Evolutionary conservation across 306 rosid species (phyloP), one percentile per base, ranked within the genome.

Genomic region (Oemleria cerasiformis): DNA sequence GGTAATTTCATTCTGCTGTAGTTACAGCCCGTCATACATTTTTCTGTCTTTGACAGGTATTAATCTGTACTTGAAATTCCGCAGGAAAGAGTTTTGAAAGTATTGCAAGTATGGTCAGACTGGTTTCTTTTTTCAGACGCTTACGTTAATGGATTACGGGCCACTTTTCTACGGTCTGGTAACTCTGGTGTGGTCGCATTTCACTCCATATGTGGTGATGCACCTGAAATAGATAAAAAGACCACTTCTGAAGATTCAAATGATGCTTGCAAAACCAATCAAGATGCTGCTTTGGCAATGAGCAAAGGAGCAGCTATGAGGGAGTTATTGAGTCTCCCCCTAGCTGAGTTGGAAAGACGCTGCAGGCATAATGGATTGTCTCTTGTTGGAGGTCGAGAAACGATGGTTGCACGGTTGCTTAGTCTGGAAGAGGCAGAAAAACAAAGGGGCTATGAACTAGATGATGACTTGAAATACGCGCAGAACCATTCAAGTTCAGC

Each of bases 121-220:
- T 95, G 99, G 99, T 95, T 95, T 88, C 93, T 95, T 59, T 95
- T 95, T 73, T 95, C 99, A 63, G 99, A 95, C 73, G 96, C 96
- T 48, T 95, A 91, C 77, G 96, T 95, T 57, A 95, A 89, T 86
- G 99, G 99, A 64, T 86, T 95, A 71, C 81, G 96, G 75, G 99
- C 99, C 64, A 95, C 99, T 64, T 92, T 95, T 72, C 82, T 95
- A 69, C 91, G 97, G 73, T 79, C 89, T 73, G 92, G 97, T 68
- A 91, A 83, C 85, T 92, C 97, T 76, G 97, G 97, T 67, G 99
- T 95, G 62, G 63, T 63, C 61, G 85, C 88, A 38, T 95, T 88
- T 78, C 99, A 95, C 82, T 89, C 99, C 70, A 84, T 95, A 49
- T 89, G 93, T 81, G 96, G 91, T 9, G 96, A 88, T 75, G 88